Percentiles rank a stretch among this genome's conserved stretches.
phyloP scores from a whole-genome alignment of 2,329 filamentous ascomycete species.

The Herpotrichia juniperi region DNA sequence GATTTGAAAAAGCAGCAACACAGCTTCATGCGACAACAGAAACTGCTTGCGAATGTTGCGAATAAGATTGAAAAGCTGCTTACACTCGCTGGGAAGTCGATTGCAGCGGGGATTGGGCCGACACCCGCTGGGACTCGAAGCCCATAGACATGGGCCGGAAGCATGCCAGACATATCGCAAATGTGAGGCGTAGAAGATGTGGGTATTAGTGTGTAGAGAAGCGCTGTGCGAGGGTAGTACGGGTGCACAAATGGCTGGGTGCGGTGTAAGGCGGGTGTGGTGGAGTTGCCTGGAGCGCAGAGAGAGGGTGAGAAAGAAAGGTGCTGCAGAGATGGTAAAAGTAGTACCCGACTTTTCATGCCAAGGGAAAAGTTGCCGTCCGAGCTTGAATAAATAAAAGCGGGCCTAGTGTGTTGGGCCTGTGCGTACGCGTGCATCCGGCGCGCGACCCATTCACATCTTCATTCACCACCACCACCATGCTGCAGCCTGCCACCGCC shows the following conservation, averaged over 20 bases:
- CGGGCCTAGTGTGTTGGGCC: neutral
- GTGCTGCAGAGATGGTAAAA: slow-evolving; percentile 14
- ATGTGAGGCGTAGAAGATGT: neutral
- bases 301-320: slow-evolving; percentile 5
- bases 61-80: slow-evolving; percentile 48
- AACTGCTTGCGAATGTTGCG: neutral
- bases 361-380: slow-evolving; percentile 18
- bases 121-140: slow-evolving; percentile 88
- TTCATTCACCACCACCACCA: slow-evolving; percentile 8
- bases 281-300: neutral
- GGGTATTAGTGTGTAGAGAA: neutral
- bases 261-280: neutral
- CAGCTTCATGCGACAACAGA: neutral
- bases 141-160: slow-evolving; percentile 83
- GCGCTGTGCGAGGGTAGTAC: slow-evolving; percentile 4
- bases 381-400: neutral
- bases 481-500: slow-evolving; percentile 11
- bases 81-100: slow-evolving; percentile 82
- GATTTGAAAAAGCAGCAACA: neutral
- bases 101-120: slow-evolving; percentile 76
- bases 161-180: slow-evolving; percentile 39
- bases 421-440: slow-evolving; percentile 17
- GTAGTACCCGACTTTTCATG: neutral
- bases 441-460: slow-evolving; percentile 10
- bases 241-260: slow-evolving; percentile 8